Base-by-base conservation (phyloP, 257 asterid genomes). In the Buddleja alternifolia region DNA sequence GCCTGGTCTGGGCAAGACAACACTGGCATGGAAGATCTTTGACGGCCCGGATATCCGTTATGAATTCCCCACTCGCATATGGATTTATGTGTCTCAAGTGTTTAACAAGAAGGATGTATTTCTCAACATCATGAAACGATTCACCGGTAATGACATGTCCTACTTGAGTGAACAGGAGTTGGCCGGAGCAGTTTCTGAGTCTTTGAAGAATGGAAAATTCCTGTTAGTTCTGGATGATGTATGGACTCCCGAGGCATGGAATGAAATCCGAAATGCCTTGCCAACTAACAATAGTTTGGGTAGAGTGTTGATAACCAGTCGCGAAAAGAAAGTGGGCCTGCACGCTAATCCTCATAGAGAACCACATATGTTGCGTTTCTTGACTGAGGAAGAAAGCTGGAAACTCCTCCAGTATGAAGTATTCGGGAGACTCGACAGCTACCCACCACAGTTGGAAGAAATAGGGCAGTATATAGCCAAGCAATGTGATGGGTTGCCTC, bases 161-260 rank as follows among this genome's bases (percentile, higher is more conserved):
- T 7, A 10, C 6, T 2, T 2, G 54, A 32, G 17, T 6, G 74
- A 54, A 4, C 54, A 48, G 0, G 75, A 70, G 0, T 29, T 84
- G 21, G 66, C 46, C 6, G 8, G 17, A n/a, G 17, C 3, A 14
- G 70, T 79, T 2, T 16, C 16, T 0, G 23, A 7, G 0, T 32
- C 8, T 41, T 54, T 82, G 40, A 53, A 42, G 59, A 4, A 14
- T 1, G 75, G 58, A 10, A 84, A 73, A 2, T 84, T 80, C 66
- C 52, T 86, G 60, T 34, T 84, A 29, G 83, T 83, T 16, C 14
- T 83, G 69, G 89, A 86, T 42, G 87, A 83, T 29, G 81, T 86
- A 8, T 86, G 93, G 90, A 73, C 65, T 0, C 50, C 10, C 0
- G 77, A 48, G 0, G 72, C 72, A 19, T 81, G 86, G 88, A 54